These are phyloP conservation scores for Rhizophora apiculata DNA, from an alignment of 345 rosid species.

Conservation along the genomic window DNA sequence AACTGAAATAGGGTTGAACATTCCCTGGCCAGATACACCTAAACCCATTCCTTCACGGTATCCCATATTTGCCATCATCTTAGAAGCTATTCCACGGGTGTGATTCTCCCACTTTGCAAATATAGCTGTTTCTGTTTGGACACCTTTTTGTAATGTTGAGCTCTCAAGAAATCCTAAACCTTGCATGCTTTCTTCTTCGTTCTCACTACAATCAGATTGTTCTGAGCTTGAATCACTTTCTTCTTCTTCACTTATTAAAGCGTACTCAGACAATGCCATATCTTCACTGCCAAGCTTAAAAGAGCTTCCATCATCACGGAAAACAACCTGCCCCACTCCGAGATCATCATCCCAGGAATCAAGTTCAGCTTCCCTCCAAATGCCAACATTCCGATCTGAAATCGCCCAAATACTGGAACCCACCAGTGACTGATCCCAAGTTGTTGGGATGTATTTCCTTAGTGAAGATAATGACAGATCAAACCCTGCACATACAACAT, in stretches of 20 bases:
- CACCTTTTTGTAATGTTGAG: conserved; percentile 50
- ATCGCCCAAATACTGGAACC: conserved; percentile 83
- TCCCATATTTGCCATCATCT: conserved; percentile 98
- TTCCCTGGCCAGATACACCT: conserved; percentile 84
- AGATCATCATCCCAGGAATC: conserved; percentile 80
- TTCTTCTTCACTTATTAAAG: conserved; percentile 56
- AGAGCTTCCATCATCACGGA: conserved; percentile 64
- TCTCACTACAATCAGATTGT: conserved; percentile 53
- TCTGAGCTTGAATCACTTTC: conserved; percentile 54
- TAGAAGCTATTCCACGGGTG: conserved; percentile 90
- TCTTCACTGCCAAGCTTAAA: conserved; percentile 56
- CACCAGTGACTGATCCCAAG: conserved; percentile 71
- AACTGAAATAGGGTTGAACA: conserved; percentile 72
- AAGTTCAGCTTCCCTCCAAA: conserved; percentile 89
- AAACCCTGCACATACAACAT: conserved; percentile 44
- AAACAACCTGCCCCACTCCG: conserved; percentile 62
- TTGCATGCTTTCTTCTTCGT: conserved; percentile 51
- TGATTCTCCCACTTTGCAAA: conserved; percentile 98
- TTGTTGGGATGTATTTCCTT: conserved; percentile 57
- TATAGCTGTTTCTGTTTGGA: conserved; percentile 70
- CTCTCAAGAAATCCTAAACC: conserved; percentile 71
- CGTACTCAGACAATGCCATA: conserved; percentile 57
- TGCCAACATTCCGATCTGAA: conserved; percentile 46
- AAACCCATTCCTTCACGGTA: conserved; percentile 93
- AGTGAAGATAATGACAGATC: conserved; percentile 72